These are phyloP conservation scores for Tephrocybe sp. DNA, from an alignment of 768 basidiomycete genomes.

Conservation along the genomic window DNA sequence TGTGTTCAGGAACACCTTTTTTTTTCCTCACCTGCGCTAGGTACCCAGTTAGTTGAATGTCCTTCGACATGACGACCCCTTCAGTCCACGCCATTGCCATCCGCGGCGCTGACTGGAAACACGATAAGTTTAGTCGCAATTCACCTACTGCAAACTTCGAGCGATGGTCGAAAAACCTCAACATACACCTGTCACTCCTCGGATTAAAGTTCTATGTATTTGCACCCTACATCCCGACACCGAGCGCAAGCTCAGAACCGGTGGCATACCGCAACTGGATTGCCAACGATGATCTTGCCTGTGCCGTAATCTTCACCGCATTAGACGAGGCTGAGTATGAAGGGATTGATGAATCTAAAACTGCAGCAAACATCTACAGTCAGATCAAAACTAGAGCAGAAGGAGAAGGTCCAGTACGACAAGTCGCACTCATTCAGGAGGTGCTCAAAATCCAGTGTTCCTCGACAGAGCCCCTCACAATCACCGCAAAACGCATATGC, in stretches of 20 bases:
- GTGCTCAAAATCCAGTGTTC: conserved; percentile 9
- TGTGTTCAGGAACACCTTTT: too few relatives aligned
- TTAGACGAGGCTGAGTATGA: not conserved
- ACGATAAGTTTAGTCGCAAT: too few relatives aligned
- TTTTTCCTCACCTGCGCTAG: too few relatives aligned
- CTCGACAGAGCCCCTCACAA: not conserved
- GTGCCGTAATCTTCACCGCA: not conserved
- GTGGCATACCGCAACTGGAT: not conserved
- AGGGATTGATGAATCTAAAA: not conserved
- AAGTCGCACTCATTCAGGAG: conserved; percentile 15
- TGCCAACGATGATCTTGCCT: not conserved
- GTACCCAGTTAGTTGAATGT: too few relatives aligned
- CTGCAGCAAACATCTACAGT: conserved; percentile 9
- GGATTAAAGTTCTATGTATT: not conserved
- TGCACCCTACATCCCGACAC: not conserved
- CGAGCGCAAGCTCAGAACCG: not conserved
- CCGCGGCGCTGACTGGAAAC: too few relatives aligned
- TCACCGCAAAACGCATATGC: conserved; percentile 4
- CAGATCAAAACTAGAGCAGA: conserved; percentile 7
- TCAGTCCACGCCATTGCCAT: too few relatives aligned
- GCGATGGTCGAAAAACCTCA: not conserved
- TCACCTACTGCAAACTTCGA: too few relatives aligned
- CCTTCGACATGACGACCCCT: too few relatives aligned
- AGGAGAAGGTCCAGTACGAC: conserved; percentile 19
- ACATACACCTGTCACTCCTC: not conserved